Percentiles rank a stretch among this genome's conserved stretches.
These are phyloP conservation scores for Xylariaceae sp. DNA, from an alignment of 2,329 filamentous ascomycete species.

Conservation along the genomic window DNA sequence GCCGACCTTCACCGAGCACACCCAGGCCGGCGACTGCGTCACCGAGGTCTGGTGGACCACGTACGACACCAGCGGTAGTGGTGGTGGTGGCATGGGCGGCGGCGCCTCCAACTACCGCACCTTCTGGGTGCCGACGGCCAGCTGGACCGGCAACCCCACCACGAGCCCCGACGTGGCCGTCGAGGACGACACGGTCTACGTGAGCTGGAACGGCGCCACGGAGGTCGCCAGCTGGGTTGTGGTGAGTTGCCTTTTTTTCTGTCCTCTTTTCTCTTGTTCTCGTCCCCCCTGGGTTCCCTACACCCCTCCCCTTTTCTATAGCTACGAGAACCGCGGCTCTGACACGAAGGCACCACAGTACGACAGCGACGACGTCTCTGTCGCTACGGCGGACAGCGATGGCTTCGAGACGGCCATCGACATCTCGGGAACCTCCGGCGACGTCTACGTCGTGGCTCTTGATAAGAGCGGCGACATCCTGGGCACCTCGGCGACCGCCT, in stretches of 20 bases:
- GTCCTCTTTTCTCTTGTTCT: too few species aligned
- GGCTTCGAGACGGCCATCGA: not conserved
- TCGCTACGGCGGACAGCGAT: not conserved
- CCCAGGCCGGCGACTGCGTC: not conserved
- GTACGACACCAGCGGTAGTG: not conserved
- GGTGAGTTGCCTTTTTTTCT: not conserved
- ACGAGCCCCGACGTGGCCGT: not conserved
- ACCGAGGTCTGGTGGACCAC: too few species aligned
- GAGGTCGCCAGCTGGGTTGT: not conserved
- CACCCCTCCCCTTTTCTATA: too few species aligned
- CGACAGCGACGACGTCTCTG: not conserved
- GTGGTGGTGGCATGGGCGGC: not conserved
- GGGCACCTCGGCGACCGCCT: not conserved
- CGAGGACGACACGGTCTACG: conserved; percentile 1
- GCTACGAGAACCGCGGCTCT: too few species aligned
- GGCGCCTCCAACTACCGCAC: not conserved
- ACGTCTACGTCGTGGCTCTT: not conserved
- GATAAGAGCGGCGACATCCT: not conserved
- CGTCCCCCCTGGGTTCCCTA: too few species aligned
- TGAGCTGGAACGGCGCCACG: conserved; percentile 1
- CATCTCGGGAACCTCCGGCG: not conserved
- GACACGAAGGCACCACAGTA: too few species aligned
- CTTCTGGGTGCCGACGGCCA: not conserved
- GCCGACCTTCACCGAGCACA: conserved; percentile 3
- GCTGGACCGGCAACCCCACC: not conserved